phyloP scores from a whole-genome alignment of 306 rosid genomes.

The Rubus parviflorus region DNA sequence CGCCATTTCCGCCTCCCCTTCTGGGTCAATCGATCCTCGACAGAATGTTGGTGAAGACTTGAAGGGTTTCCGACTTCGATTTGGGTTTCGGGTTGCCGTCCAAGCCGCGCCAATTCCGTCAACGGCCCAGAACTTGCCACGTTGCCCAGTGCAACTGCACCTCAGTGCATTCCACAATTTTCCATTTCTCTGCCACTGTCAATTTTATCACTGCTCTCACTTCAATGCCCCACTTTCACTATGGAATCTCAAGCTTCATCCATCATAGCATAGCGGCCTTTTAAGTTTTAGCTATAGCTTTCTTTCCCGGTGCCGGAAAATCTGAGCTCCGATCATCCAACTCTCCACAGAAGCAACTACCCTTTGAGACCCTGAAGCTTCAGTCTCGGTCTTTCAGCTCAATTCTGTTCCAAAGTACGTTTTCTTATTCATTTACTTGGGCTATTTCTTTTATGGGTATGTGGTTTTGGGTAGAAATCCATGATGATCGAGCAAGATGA shows the following conservation, averaged over 20 bases:
- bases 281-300: neutral
- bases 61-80: no score
- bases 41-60: no score
- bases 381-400: neutral
- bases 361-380: neutral
- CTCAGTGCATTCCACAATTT: no score
- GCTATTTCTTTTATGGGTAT: neutral
- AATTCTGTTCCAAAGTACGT: neutral
- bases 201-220: conserved; percentile 5
- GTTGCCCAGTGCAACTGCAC: no score
- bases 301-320: conserved; percentile 18
- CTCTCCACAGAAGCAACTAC: neutral
- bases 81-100: no score
- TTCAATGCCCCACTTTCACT: neutral
- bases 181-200: conserved; percentile 29
- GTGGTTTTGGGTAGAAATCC: neutral
- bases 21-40: no score
- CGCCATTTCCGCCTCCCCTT: no score
- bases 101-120: no score
- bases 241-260: neutral
- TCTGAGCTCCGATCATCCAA: conserved; percentile 15
- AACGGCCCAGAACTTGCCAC: no score
- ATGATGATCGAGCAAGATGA: neutral
- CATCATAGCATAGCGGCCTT: neutral
- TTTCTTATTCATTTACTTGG: neutral